Conservation (phyloP, 2,329 filamentous ascomycete species). For the Pseudomassariella vexata region DNA sequence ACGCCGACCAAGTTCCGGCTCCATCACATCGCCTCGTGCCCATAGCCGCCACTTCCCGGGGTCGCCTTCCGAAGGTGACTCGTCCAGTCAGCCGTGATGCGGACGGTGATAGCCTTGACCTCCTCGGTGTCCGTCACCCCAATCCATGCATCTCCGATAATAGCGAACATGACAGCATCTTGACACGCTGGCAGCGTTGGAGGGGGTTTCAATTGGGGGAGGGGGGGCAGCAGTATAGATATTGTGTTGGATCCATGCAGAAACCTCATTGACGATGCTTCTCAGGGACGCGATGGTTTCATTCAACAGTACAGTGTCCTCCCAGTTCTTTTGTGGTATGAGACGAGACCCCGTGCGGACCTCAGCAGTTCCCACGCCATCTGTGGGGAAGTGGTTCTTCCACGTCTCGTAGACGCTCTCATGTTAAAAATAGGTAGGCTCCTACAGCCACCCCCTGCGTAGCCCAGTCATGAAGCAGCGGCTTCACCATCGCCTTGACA, state of each 20-base stretch:
- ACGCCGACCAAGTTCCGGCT: conserved; percentile 33
- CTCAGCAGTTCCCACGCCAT: not conserved
- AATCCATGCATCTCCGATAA: conserved; percentile 1
- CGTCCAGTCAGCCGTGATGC: not conserved
- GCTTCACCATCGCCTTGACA: conserved; percentile 1
- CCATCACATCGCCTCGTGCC: conserved; percentile 43
- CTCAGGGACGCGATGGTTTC: conserved; percentile 1
- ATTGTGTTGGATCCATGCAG: conserved; percentile 1
- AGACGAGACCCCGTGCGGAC: conserved; percentile 1
- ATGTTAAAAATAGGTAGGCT: conserved; percentile 1
- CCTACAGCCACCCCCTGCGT: not conserved
- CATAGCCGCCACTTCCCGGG: conserved; percentile 33
- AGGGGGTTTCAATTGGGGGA: not conserved
- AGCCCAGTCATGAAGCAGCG: not conserved
- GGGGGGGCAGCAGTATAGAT: not conserved
- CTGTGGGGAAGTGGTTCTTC: conserved; percentile 1
- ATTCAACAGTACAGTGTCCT: not conserved
- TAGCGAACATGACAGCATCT: conserved; percentile 2
- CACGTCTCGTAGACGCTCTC: conserved; percentile 2
- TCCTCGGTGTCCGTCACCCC: not conserved
- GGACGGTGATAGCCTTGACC: not conserved
- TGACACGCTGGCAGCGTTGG: conserved; percentile 2
- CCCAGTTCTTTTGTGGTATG: conserved; percentile 2
- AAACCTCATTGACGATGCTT: conserved; percentile 1
- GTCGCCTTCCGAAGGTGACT: conserved; percentile 1